Percentiles rank a stretch among this genome's conserved stretches.
phyloP scores from a whole-genome alignment of 2,329 filamentous ascomycete species.

The Talaromyces sp. region DNA sequence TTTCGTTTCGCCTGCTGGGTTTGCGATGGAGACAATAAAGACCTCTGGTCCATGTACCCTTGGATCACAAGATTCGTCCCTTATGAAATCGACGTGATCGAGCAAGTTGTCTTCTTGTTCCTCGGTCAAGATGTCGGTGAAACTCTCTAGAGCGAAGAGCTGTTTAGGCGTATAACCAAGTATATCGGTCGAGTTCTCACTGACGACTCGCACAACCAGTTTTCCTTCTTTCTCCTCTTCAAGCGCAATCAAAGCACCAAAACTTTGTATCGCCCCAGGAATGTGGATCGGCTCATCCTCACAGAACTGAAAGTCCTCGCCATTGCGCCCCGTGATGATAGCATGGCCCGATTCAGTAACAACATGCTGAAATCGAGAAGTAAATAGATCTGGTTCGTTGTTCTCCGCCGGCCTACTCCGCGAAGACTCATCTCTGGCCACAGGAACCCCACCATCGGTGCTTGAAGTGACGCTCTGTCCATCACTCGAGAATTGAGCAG shows the following conservation, averaged over 20 bases:
- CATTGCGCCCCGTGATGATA: slow-evolving; percentile 74
- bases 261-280: slow-evolving; percentile 77
- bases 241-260: slow-evolving; percentile 72
- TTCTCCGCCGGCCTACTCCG: slow-evolving; percentile 35
- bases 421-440: slow-evolving; percentile 13
- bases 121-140: slow-evolving; percentile 77
- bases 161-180: slow-evolving; percentile 74
- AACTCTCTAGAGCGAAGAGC: slow-evolving; percentile 69
- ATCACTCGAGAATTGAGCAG: slow-evolving; percentile 15
- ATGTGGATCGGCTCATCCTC: slow-evolving; percentile 91
- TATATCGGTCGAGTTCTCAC: slow-evolving; percentile 72
- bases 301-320: slow-evolving; percentile 68
- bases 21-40: slow-evolving; percentile 71
- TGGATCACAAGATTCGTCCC: slow-evolving; percentile 75
- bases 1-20: slow-evolving; percentile 51
- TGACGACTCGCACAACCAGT: slow-evolving; percentile 68
- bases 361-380: slow-evolving; percentile 73
- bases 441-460: slow-evolving; percentile 20
- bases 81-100: slow-evolving; percentile 83
- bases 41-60: slow-evolving; percentile 76
- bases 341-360: slow-evolving; percentile 74
- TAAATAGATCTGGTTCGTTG: slow-evolving; percentile 54
- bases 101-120: slow-evolving; percentile 80
- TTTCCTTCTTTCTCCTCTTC: slow-evolving; percentile 66
- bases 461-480: slow-evolving; percentile 17